phyloP scores from a whole-genome alignment of 2,329 filamentous ascomycete species.

The Pseudocercospora musae region DNA sequence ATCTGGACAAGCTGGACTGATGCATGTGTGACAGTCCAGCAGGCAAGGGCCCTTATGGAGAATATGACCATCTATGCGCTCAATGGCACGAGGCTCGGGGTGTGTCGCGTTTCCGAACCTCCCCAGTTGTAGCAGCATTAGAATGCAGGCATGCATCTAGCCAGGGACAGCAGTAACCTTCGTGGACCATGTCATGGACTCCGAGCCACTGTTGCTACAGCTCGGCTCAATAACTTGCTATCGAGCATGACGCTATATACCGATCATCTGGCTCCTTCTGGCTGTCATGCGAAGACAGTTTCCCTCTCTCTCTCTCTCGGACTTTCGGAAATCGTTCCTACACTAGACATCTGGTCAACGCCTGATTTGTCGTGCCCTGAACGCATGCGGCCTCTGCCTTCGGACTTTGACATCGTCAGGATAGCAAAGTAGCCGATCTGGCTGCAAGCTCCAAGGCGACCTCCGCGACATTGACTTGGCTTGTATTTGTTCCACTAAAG shows the following conservation, averaged over 20 bases:
- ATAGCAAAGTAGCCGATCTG: background rate
- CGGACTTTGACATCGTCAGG: background rate
- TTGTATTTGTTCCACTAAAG: background rate
- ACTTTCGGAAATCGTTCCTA: no score
- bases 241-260: background rate
- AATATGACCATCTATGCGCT: background rate
- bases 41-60: background rate
- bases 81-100: background rate
- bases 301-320: no score
- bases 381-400: background rate
- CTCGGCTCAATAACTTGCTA: background rate
- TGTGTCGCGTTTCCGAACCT: background rate
- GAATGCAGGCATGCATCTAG: background rate
- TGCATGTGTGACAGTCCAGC: background rate
- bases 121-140: background rate
- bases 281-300: background rate
- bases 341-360: background rate
- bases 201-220: background rate
- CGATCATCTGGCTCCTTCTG: background rate
- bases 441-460: background rate
- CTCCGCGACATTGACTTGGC: background rate
- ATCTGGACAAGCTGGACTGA: conserved; percentile 91
- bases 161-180: background rate
- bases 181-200: background rate
- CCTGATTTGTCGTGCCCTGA: background rate